Percentiles rank a stretch among this genome's conserved stretches.
Conservation (phyloP, 179 eudicot genomes). For the Carnegiea gigantea region DNA sequence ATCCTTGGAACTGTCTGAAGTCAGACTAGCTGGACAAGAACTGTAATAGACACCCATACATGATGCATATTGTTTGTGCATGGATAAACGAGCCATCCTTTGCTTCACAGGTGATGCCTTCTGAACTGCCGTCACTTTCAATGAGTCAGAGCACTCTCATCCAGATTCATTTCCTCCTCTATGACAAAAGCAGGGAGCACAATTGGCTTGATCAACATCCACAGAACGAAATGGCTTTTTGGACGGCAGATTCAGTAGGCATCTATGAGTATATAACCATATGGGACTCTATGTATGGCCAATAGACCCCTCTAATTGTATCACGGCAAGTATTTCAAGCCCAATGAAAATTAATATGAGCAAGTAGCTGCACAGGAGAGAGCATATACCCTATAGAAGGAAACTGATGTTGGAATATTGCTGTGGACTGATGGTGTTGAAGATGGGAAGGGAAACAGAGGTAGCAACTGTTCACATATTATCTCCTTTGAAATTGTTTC, state of each 20-base stretch:
- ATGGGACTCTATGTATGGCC: not conserved
- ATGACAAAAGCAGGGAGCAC: conserved; percentile 10
- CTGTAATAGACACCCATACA: not conserved
- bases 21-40: not conserved
- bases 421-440: conserved; percentile 33
- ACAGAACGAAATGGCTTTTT: not conserved
- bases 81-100: not conserved
- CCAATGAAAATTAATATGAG: not conserved
- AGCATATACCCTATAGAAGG: conserved; percentile 68
- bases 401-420: conserved; percentile 56
- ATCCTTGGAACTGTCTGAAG: not conserved
- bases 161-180: not conserved
- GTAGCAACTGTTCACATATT: conserved; percentile 61
- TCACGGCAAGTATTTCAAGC: conserved; percentile 11
- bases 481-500: conserved; percentile 69
- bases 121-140: not conserved
- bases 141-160: not conserved
- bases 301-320: conserved; percentile 7
- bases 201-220: not conserved
- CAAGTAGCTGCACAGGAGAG: not conserved
- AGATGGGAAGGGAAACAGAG: conserved; percentile 68
- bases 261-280: not conserved
- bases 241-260: not conserved
- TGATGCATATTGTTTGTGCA: not conserved
- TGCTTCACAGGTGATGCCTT: not conserved